Evolutionary conservation across 495 filamentous ascomycete species (phyloP).

Genomic region (Delitschia confertaspora): DNA sequence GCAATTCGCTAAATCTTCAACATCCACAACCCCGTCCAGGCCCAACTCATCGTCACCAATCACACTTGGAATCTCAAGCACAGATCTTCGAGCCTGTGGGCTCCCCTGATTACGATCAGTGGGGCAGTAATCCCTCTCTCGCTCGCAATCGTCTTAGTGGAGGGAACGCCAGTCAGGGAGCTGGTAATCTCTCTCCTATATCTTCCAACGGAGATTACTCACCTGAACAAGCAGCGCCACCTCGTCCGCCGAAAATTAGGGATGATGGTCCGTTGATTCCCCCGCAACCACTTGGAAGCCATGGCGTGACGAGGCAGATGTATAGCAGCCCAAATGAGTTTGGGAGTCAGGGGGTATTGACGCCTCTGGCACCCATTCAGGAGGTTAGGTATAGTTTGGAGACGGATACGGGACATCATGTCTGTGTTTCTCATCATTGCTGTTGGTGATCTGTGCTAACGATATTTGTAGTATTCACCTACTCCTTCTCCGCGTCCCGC

Average conservation of each 20-base stretch:
- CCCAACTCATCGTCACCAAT: slow-evolving; percentile 72
- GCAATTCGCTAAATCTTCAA: slow-evolving; percentile 77
- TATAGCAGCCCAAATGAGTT: slow-evolving; percentile 24
- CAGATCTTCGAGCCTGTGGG: slow-evolving; percentile 48
- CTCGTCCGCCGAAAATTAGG: slow-evolving; percentile 25
- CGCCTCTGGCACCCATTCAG: slow-evolving; percentile 32
- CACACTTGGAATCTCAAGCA: slow-evolving; percentile 69
- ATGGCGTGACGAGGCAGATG: slow-evolving; percentile 23
- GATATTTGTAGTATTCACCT: slow-evolving; percentile 20
- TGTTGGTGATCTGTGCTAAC: not conserved
- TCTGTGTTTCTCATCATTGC: slow-evolving; percentile 8
- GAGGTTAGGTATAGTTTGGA: slow-evolving; percentile 35
- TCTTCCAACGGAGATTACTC: slow-evolving; percentile 22
- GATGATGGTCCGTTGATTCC: slow-evolving; percentile 35
- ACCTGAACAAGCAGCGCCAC: slow-evolving; percentile 22
- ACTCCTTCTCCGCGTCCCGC: slow-evolving; percentile 23
- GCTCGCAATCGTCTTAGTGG: slow-evolving; percentile 33
- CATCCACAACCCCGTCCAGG: slow-evolving; percentile 85
- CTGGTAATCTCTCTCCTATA: slow-evolving; percentile 24
- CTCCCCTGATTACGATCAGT: slow-evolving; percentile 67
- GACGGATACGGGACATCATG: slow-evolving; percentile 30
- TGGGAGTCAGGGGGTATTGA: slow-evolving; percentile 23
- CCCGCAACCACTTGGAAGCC: slow-evolving; percentile 26
- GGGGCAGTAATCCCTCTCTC: slow-evolving; percentile 43
- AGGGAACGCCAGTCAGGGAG: slow-evolving; percentile 21